Conservation (phyloP, 805 yeast genomes). For the Candida coquimbonensis region DNA sequence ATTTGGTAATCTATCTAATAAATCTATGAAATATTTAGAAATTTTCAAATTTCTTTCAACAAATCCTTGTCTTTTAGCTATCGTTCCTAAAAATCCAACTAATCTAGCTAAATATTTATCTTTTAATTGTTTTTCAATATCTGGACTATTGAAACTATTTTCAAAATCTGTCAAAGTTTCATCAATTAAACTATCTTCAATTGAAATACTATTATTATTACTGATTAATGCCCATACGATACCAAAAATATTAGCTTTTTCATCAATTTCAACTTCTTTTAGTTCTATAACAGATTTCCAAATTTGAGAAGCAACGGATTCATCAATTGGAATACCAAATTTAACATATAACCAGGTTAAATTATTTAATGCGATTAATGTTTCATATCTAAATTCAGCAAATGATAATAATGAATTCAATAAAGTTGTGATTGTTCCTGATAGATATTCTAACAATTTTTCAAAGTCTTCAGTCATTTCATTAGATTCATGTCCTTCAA, state of each 20-base stretch:
- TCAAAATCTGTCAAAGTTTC: conserved; percentile 18
- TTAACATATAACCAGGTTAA: conserved; percentile 45
- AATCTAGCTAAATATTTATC: conserved; percentile 36
- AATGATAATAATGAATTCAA: conserved; percentile 35
- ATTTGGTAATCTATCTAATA: conserved; percentile 22
- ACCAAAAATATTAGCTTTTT: conserved; percentile 33
- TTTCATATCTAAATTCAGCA: conserved; percentile 45
- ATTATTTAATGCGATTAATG: conserved; percentile 66
- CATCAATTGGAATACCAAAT: conserved; percentile 9
- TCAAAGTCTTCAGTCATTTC: conserved; percentile 6
- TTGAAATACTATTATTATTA: conserved; percentile 9
- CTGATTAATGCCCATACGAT: conserved; percentile 36
- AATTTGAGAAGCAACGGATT: conserved; percentile 3
- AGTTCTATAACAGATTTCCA: conserved; percentile 14
- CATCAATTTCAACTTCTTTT: conserved; percentile 20
- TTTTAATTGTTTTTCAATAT: conserved; percentile 20
- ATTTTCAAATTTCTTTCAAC: conserved; percentile 37
- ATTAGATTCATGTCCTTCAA: conserved; percentile 8
- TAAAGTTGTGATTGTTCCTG: conserved; percentile 25
- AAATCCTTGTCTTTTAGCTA: conserved; percentile 41
- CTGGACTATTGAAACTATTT: conserved; percentile 7
- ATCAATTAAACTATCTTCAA: conserved; percentile 24
- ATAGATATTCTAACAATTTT: conserved; percentile 13
- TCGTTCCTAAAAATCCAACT: conserved; percentile 45
- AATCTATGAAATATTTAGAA: conserved; percentile 36